Evolutionary conservation across 352 stramenopile genomes (phyloP).

Genomic region (Globisporangium sylvaticum): DNA sequence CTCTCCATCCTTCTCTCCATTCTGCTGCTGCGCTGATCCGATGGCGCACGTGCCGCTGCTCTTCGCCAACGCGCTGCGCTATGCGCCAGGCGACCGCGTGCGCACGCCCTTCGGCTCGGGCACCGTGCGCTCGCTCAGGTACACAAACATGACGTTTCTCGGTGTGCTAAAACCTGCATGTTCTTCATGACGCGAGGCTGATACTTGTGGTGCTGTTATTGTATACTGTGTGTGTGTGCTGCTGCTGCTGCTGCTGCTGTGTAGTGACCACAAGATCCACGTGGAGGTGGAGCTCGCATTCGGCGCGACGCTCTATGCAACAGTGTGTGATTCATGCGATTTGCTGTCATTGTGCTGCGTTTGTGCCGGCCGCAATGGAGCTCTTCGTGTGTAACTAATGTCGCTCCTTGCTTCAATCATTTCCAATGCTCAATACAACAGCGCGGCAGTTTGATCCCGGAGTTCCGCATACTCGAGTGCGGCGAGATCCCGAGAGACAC

Average conservation of each 20-base stretch:
- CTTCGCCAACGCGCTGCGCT: slow-evolving; percentile 68
- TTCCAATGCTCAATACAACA: slow-evolving; percentile 8
- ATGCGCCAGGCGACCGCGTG: slow-evolving; percentile 54
- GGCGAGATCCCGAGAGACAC: slow-evolving; percentile 60
- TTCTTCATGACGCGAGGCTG: not conserved
- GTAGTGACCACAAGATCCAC: slow-evolving; percentile 44
- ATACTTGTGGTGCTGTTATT: not conserved
- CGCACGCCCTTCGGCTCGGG: slow-evolving; percentile 64
- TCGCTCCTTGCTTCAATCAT: not conserved
- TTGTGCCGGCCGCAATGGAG: not conserved
- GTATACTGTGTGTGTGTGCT: not conserved
- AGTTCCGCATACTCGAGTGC: slow-evolving; percentile 65
- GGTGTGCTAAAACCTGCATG: not conserved
- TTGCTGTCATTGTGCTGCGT: not conserved
- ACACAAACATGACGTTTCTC: not conserved
- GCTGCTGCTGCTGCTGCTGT: slow-evolving; percentile 11
- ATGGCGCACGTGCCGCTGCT: slow-evolving; percentile 51
- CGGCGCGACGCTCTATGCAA: slow-evolving; percentile 54
- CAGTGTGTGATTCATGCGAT: slow-evolving; percentile 20
- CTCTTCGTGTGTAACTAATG: not conserved
- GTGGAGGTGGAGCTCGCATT: slow-evolving; percentile 48
- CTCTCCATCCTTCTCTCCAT: not conserved
- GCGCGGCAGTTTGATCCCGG: slow-evolving; percentile 50
- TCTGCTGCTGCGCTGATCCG: not conserved
- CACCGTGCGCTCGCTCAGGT: slow-evolving; percentile 35